A percentile compares a stretch with the other conserved stretches of the same genome.
These are phyloP conservation scores for Paramecium primaurelia DNA, from an alignment of 73 alveolate species.

Conservation along the genomic window DNA sequence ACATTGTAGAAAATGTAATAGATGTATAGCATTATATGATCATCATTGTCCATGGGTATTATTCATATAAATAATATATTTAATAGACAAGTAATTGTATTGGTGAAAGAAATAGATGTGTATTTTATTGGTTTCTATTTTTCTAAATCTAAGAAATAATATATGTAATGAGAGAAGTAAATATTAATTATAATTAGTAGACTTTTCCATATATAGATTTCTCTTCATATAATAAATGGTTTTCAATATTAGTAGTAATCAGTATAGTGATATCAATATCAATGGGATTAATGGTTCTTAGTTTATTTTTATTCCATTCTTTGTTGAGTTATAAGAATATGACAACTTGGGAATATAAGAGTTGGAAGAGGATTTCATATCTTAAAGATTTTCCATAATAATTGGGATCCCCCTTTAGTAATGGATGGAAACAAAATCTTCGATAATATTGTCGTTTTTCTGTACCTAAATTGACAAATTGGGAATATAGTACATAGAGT, in stretches of 20 bases:
- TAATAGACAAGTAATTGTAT: not conserved
- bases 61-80: not conserved
- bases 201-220: not conserved
- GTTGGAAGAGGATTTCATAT: conserved; percentile 51
- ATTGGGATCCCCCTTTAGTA: conserved; percentile 43
- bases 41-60: conserved; percentile 86
- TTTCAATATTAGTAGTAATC: not conserved
- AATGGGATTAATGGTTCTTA: conserved; percentile 25
- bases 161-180: not conserved
- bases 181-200: not conserved
- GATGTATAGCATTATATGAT: conserved; percentile 83
- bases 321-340: conserved; percentile 14
- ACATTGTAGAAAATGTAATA: conserved; percentile 81
- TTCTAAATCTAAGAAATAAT: not conserved
- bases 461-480: not conserved
- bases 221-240: not conserved
- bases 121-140: conserved; percentile 52
- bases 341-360: conserved; percentile 55
- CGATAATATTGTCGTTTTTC: conserved; percentile 16
- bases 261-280: not conserved
- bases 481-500: conserved; percentile 6
- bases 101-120: conserved; percentile 59
- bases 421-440: conserved; percentile 40
- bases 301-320: conserved; percentile 40
- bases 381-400: conserved; percentile 46